These are phyloP conservation scores for Sherardia arvensis DNA, from an alignment of 257 asterid species.

Conservation along the genomic window DNA sequence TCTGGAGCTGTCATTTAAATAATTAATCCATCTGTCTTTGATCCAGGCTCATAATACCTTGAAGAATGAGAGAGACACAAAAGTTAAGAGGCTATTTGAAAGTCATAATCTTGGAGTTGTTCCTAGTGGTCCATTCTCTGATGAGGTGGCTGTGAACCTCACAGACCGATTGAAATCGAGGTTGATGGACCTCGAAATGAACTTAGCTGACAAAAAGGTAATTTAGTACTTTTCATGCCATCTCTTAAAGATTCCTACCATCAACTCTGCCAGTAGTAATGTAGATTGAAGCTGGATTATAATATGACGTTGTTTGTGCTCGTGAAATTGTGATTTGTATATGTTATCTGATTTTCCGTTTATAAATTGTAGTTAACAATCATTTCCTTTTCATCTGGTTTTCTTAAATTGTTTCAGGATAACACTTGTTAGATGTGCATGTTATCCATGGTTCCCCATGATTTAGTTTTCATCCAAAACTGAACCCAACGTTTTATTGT, in stretches of 20 bases:
- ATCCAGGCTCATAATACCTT: conserved; percentile 46
- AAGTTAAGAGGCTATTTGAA: conserved; percentile 40
- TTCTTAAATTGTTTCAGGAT: not conserved
- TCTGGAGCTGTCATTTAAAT: conserved; percentile 7
- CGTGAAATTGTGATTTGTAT: not conserved
- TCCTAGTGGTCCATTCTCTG: conserved; percentile 50
- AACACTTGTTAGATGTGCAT: not conserved
- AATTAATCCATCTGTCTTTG: conserved; percentile 11
- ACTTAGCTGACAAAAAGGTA: conserved; percentile 74
- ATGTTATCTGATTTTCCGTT: not conserved
- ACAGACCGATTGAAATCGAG: conserved; percentile 47
- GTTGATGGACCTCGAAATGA: conserved; percentile 44
- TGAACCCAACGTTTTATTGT: not conserved
- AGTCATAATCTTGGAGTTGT: conserved; percentile 69
- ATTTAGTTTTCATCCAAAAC: not conserved
- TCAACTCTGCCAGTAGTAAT: not conserved
- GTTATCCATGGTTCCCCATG: not conserved
- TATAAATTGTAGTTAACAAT: not conserved
- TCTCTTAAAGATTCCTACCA: not conserved
- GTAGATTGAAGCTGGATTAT: not conserved
- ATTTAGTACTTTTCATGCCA: conserved; percentile 14
- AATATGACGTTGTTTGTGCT: not conserved
- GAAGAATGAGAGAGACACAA: conserved; percentile 68
- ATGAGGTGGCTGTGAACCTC: conserved; percentile 66
- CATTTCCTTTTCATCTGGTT: not conserved